Percentiles rank a stretch among this genome's conserved stretches.
These are phyloP conservation scores for Solanum hybrid DNA, from an alignment of 305 asterid species.

Conservation along the genomic window DNA sequence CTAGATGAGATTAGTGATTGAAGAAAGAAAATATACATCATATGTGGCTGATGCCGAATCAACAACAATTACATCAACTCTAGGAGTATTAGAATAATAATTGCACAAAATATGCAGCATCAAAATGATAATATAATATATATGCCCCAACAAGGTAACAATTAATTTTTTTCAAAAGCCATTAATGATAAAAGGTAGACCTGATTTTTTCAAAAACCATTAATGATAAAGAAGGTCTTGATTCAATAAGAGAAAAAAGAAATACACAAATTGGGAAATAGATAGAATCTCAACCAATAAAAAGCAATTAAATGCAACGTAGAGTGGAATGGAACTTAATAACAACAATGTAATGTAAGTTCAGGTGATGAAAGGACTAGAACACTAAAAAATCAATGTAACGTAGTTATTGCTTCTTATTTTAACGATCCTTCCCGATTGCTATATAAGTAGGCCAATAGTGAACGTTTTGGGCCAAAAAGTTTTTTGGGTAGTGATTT, in stretches of 20 bases:
- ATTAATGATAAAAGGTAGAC: no score
- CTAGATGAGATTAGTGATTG: slow-evolving; percentile 33
- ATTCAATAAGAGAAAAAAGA: neutral
- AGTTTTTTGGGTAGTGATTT: neutral
- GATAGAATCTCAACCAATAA: neutral
- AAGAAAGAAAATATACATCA: slow-evolving; percentile 54
- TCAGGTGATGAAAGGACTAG: neutral
- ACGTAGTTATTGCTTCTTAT: neutral
- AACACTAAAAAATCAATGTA: neutral
- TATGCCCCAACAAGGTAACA: no score
- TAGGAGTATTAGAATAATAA: slow-evolving; percentile 26
- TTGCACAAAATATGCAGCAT: no score
- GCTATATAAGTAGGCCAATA: neutral
- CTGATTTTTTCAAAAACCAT: no score
- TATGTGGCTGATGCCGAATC: slow-evolving; percentile 72
- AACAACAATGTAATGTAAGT: neutral
- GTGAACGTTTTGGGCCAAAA: neutral
- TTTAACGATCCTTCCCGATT: neutral
- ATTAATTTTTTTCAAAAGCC: no score
- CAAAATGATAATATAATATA: no score
- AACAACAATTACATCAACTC: slow-evolving; percentile 47
- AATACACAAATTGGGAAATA: neutral
- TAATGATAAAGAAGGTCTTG: no score
- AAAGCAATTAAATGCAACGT: neutral
- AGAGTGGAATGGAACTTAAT: neutral